Evolutionary conservation across 192 early-diverging fungal species (phyloP), one percentile per base, ranked within the genome.

Genomic region (Chytriomyces sp.): DNA sequence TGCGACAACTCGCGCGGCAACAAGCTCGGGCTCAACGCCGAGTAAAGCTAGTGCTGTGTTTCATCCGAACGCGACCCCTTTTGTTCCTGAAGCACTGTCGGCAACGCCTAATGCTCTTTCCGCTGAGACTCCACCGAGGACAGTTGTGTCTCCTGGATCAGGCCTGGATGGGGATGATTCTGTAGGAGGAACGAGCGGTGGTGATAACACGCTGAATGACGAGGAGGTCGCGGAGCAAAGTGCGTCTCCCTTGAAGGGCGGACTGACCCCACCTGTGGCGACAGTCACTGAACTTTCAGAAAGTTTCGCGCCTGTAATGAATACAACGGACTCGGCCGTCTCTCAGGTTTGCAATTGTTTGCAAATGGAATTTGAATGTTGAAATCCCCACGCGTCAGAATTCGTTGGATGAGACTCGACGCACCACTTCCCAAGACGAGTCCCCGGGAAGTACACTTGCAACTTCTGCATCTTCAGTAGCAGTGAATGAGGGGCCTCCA

Each of bases 121-220:
- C 6, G 25, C 5, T 7, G 8, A 8, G 12, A 19, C 59, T 17
- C 7, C 5, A 32, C 7, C 12, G 25, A 17, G 22, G 19, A n/a
- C 28, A 32, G 56, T 58, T 12, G 26, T n/a, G 26, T 10, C 19
- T 17, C 59, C 19, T 33, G 10, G 7, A 19, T 8, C 25, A 25
- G 59, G 59, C 5, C 26, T 64, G 63, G 63, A 64, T 44, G 63
- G 63, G 28, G 63, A 64, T 64, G 63, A 64, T 49, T 64, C 63
- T 0, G 41, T 64, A 30, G 63, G 63, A 5, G 38, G 63, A 22
- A 41, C 63, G 28, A 44, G 39, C 8, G 40, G 40, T 56, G 26
- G 19, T 39, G 63, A 64, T 26, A 64, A 64, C 37, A 64, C 63
- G 5, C 19, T 41, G n/a, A 31, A 44, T 39, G 63, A 37, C 25